Evolutionary conservation across 495 filamentous ascomycete species (phyloP).

Genomic region (Mycothermus thermophilus): DNA sequence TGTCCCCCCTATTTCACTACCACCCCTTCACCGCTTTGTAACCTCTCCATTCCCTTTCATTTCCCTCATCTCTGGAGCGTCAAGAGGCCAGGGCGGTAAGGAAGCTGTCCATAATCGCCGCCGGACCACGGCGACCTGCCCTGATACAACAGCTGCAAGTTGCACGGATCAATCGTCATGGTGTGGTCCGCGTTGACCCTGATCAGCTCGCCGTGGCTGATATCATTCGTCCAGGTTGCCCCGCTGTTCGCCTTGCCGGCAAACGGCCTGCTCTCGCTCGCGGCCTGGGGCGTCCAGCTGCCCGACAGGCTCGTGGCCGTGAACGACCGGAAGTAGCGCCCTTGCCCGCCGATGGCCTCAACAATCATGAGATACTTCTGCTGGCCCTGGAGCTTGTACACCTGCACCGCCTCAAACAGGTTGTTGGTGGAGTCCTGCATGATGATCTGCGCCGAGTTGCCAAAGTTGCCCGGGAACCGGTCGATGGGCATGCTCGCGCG

Average conservation of each 20-base stretch:
- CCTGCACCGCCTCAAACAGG: too few relatives aligned
- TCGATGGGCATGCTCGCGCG: too few relatives aligned
- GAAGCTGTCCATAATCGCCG: constrained; percentile 29
- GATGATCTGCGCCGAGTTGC: too few relatives aligned
- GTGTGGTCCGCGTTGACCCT: constrained; percentile 41
- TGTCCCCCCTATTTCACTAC: too few relatives aligned
- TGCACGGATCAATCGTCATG: constrained; percentile 41
- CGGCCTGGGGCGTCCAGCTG: constrained; percentile 40
- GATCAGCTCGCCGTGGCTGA: constrained; percentile 47
- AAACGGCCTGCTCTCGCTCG: constrained; percentile 39
- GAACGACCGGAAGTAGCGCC: constrained; percentile 51
- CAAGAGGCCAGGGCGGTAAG: constrained; percentile 40
- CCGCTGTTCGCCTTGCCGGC: constrained; percentile 50
- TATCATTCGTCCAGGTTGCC: constrained; percentile 49
- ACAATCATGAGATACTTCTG: constrained; percentile 50
- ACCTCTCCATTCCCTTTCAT: too few relatives aligned
- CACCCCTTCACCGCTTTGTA: too few relatives aligned
- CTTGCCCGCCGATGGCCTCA: constrained; percentile 41
- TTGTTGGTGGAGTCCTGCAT: too few relatives aligned
- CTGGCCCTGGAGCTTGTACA: too few relatives aligned
- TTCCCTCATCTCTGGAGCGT: constrained; percentile 30
- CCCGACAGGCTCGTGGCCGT: constrained; percentile 41
- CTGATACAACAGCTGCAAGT: constrained; percentile 47
- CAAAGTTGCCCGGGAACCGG: too few relatives aligned
- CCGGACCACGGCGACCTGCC: constrained; percentile 25